Evolutionary conservation across 352 stramenopile species (phyloP), one percentile per base, ranked within the genome.

Genomic region (Globisporangium recalcitrans): DNA sequence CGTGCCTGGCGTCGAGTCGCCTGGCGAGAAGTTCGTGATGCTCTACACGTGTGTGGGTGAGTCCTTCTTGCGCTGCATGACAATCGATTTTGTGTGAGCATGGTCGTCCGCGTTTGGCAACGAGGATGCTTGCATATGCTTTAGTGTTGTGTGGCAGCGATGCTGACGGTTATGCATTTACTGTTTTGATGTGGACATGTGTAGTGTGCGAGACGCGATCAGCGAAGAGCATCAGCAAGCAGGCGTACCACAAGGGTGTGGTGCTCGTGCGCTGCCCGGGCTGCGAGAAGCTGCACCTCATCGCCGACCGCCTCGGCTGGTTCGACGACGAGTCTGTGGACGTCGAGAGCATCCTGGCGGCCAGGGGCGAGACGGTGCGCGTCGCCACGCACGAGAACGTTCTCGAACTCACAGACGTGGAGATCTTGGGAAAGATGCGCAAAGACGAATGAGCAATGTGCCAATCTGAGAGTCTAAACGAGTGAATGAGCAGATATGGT

Each of bases 261-360:
- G 97, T 99, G 55, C 73, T 99, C 53, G 95, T 99, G 32, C 83
- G 91, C 44, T 99, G 97, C 68, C 97, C 97, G 1, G 90, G 90
- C 27, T 99, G 97, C 78, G 68, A 98, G 69, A 99, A 99, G 71
- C 73, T 98, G n/a, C 97, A 99, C 77, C 77, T 99, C 8, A 97
- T 99, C 61, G 97, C 97, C 3, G 97, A 99, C 73, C 71, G 86
- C 2, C 70, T 98, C 27, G 91, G 93, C 53, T 98, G 85, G 81
- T 98, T 98, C 55, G 90, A 97, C 48, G 91, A 98, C 67, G 87
- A 93, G 13, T 85, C 75, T 2, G 91, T 78, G 16, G 90, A 98
- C 68, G 81, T 98, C 22, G 85, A 97, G 69, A 92, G 74, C 56
- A 70, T 97, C 38, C 71, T 97, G 22, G 65, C 75, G 27, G 71